Percentiles rank a stretch among this genome's conserved stretches.
Evolutionary conservation across 495 filamentous ascomycete species (phyloP).

Genomic region (Penicillium subrubescens): DNA sequence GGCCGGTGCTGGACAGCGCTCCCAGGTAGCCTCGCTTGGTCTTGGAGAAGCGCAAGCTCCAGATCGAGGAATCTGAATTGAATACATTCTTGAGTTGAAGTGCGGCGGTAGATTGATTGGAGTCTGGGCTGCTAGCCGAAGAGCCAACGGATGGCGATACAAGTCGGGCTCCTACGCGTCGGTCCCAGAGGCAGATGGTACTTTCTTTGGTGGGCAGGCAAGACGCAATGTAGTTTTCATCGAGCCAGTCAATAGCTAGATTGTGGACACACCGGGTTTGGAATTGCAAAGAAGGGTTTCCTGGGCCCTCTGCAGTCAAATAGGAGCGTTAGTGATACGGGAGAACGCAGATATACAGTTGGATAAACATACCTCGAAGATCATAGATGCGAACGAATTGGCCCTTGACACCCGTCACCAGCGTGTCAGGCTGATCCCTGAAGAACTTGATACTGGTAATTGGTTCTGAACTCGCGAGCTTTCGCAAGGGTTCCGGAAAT

Average conservation of each 20-base stretch:
- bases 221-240: slow-evolving; percentile 94
- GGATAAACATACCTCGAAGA: slow-evolving; percentile 66
- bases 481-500: slow-evolving; percentile 62
- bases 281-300: slow-evolving; percentile 62
- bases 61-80: slow-evolving; percentile 60
- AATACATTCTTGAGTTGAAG: slow-evolving; percentile 70
- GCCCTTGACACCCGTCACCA: slow-evolving; percentile 84
- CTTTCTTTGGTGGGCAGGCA: slow-evolving; percentile 70
- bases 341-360: neutral
- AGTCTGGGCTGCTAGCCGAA: slow-evolving; percentile 34
- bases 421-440: slow-evolving; percentile 74
- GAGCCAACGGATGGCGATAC: slow-evolving; percentile 42
- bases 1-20: slow-evolving; percentile 74
- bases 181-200: slow-evolving; percentile 85
- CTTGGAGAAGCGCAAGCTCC: slow-evolving; percentile 78
- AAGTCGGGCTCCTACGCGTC: slow-evolving; percentile 62
- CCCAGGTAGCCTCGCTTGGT: slow-evolving; percentile 73
- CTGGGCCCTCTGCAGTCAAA: slow-evolving; percentile 44
- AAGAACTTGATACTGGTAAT: slow-evolving; percentile 94
- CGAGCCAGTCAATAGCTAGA: slow-evolving; percentile 82
- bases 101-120: slow-evolving; percentile 50
- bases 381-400: slow-evolving; percentile 89
- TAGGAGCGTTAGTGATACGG: slow-evolving; percentile 10
- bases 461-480: slow-evolving; percentile 79
- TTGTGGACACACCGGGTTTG: slow-evolving; percentile 87